These are phyloP conservation scores for Exutisphaerella laricina DNA, from an alignment of 2,329 filamentous ascomycete species.

Conservation along the genomic window DNA sequence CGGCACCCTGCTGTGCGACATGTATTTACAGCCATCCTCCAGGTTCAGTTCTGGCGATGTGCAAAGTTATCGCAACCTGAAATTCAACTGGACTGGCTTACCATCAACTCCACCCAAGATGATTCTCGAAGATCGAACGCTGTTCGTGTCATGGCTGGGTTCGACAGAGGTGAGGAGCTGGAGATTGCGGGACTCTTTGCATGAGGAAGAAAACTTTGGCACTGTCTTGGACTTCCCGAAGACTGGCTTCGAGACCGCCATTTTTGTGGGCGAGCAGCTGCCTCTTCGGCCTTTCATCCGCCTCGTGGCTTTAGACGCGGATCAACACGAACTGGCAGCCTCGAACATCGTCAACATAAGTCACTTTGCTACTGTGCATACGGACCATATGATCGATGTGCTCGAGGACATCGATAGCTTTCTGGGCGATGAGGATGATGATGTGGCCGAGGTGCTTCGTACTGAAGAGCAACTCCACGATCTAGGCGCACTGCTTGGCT, in stretches of 20 bases:
- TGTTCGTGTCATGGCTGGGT: conserved; percentile 49
- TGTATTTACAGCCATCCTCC: conserved; percentile 45
- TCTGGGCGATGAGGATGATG: background rate
- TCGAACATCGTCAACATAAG: conserved; percentile 8
- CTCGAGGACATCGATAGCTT: background rate
- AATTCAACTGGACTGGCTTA: conserved; percentile 44
- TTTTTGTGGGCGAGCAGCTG: conserved; percentile 9
- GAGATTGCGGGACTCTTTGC: conserved; percentile 39
- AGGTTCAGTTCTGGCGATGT: conserved; percentile 34
- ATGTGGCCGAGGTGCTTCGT: background rate
- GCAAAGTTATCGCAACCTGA: conserved; percentile 48
- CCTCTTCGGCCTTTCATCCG: conserved; percentile 16
- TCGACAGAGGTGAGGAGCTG: conserved; percentile 41
- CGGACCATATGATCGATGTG: conserved; percentile 1
- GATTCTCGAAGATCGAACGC: conserved; percentile 20
- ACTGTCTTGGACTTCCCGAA: conserved; percentile 11
- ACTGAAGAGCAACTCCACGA: conserved; percentile 5
- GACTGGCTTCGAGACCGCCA: conserved; percentile 21
- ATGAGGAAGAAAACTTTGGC: conserved; percentile 3
- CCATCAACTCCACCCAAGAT: conserved; percentile 25
- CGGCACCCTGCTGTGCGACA: conserved; percentile 49
- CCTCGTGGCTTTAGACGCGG: conserved; percentile 19
- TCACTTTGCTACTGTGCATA: conserved; percentile 1
- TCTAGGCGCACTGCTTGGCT: conserved; percentile 7
- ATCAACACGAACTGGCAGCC: conserved; percentile 7